phyloP scores from a whole-genome alignment of 768 basidiomycete genomes.

The Cyathus striatus region DNA sequence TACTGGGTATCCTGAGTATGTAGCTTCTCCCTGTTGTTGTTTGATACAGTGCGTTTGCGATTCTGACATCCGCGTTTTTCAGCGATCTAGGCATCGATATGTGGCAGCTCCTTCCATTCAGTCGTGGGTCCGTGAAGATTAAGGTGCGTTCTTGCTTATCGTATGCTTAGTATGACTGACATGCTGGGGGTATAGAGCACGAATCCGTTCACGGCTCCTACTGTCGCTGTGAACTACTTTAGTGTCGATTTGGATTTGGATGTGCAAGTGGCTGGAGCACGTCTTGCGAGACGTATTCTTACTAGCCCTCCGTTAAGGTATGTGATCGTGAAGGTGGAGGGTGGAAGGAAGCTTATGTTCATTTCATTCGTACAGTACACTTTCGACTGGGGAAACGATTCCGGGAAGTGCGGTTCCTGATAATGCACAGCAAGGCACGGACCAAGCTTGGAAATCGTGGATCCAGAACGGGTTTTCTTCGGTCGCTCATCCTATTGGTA shows the following conservation, averaged over 20 bases:
- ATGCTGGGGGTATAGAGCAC: no score
- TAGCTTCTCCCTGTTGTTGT: conserved; percentile 1
- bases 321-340: no score
- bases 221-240: conserved; percentile 48
- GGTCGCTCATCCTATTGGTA: conserved; percentile 46
- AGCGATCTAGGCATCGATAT: conserved; percentile 42
- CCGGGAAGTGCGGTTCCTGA: conserved; percentile 40
- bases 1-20: conserved; percentile 40
- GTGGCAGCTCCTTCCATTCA: conserved; percentile 55
- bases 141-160: conserved; percentile 27
- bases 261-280: conserved; percentile 43
- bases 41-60: no score
- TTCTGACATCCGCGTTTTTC: background rate
- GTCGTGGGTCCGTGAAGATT: conserved; percentile 45
- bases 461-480: conserved; percentile 35
- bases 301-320: conserved; percentile 36
- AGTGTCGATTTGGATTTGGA: conserved; percentile 40
- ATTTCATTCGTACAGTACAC: conserved; percentile 20
- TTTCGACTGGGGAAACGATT: conserved; percentile 36
- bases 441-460: conserved; percentile 43
- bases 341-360: no score
- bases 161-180: no score
- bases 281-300: conserved; percentile 37
- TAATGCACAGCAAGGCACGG: conserved; percentile 35
- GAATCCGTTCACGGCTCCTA: conserved; percentile 42